Base-by-base conservation (phyloP, 1,284 basidiomycete species). In the Leucoagaricus sp. region DNA sequence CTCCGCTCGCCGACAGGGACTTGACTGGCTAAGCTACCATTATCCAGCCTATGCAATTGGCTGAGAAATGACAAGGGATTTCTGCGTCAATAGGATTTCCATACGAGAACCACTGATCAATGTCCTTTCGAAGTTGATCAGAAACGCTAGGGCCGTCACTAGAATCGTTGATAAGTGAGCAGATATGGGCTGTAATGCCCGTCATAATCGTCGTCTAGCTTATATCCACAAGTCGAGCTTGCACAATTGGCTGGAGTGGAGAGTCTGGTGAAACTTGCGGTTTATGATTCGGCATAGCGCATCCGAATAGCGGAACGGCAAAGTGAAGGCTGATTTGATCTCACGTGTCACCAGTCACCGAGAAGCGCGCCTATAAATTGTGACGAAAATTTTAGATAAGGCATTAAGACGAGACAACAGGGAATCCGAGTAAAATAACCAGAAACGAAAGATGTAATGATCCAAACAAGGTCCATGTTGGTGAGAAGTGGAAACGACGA, bases 71-170 rank as follows among this genome's bases (percentile, higher is more conserved):
- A n/a, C n/a, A n/a, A n/a, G n/a, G n/a, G n/a, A n/a, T n/a, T n/a
- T n/a, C n/a, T 44, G 25, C 36, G 31, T 8, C 17, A 51, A 15
- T n/a, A n/a, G n/a, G n/a, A n/a, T n/a, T n/a, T n/a, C n/a, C 54
- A 29, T 46, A 57, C 55, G 34, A 25, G 23, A 57, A 25, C 55
- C 55, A 57, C 23, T 57, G 49, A 31, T 57, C 42, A 9, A 57
- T 36, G 29, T 57, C 49, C 31, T 26, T 45, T 15, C 48, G 49
- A 40, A 33, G 25, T 25, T 51, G 41, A 25, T 57, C 55, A 47
- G 31, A 51, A 36, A 28, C 17, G 12, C 25, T 28, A 6, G 21
- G 17, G n/a, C 54, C 48, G 19, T 51, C 49, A 25, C 40, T 49
- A 23, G 40, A 21, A 36, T 57, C 42, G 19, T 28, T 17, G n/a